These are phyloP conservation scores for Leptographium galeiforme DNA, from an alignment of 2,329 filamentous ascomycete species.

Conservation along the genomic window DNA sequence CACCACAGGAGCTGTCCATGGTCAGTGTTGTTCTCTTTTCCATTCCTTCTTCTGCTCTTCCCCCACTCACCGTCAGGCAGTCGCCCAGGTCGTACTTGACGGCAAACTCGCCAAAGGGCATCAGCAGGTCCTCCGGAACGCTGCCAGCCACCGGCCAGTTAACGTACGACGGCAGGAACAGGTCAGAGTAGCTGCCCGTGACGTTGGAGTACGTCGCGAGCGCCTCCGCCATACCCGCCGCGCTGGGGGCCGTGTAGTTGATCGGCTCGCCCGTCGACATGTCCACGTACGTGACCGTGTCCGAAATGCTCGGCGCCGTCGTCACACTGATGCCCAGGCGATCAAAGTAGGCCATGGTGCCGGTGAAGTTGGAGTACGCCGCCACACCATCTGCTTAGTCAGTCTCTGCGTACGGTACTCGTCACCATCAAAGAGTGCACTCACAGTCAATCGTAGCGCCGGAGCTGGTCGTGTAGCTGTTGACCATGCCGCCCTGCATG, in stretches of 20 bases:
- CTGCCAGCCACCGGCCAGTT: slow-evolving; percentile 27
- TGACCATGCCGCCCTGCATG: slow-evolving; percentile 29
- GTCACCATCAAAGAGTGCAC: neutral
- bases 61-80: neutral
- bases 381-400: slow-evolving; percentile 17
- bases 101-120: slow-evolving; percentile 33
- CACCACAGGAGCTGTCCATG: slow-evolving; percentile 22
- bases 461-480: slow-evolving; percentile 30
- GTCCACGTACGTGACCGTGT: slow-evolving; percentile 20
- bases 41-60: too few species aligned
- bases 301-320: slow-evolving; percentile 11
- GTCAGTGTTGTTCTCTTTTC: too few species aligned
- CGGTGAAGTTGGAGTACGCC: slow-evolving; percentile 22
- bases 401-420: neutral
- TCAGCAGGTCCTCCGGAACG: slow-evolving; percentile 31
- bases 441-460: slow-evolving; percentile 18
- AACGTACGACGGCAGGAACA: slow-evolving; percentile 21
- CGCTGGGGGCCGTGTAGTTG: slow-evolving; percentile 13
- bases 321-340: slow-evolving; percentile 25
- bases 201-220: slow-evolving; percentile 11
- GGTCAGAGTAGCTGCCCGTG: slow-evolving; percentile 18
- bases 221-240: slow-evolving; percentile 3
- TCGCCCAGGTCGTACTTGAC: slow-evolving; percentile 27
- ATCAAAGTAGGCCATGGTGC: slow-evolving; percentile 28
- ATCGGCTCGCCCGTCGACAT: slow-evolving; percentile 21